Base-by-base conservation (phyloP, 1,284 basidiomycete species). In the Acaromyces ingoldii region DNA sequence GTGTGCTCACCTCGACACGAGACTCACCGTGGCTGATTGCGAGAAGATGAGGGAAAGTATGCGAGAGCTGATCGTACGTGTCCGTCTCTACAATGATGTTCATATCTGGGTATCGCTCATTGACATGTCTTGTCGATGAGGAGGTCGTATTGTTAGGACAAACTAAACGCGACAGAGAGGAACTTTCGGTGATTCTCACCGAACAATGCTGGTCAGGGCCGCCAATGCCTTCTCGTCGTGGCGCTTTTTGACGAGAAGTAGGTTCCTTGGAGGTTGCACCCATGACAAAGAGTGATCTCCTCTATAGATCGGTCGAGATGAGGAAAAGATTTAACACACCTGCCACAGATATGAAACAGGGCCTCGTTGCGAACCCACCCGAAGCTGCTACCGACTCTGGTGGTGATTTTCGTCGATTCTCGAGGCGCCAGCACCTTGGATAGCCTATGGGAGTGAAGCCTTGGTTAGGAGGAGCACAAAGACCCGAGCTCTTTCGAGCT, bases 1-100 rank as follows among this genome's bases (percentile, higher is more conserved):
- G n/a, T n/a, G n/a, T n/a, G n/a, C n/a, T n/a, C n/a, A n/a, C n/a
- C n/a, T n/a, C n/a, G n/a, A n/a, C n/a, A n/a, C n/a, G n/a, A n/a
- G n/a, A 33, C 31, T 29, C 19, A 41, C 42, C 25, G 0, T 26
- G 21, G 30, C 24, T 31, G 28, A 53, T 39, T 4, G 43, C 30
- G 1, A 57, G 29, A 6, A 61, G 44, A 7, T 38, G 11, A 3
- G 45, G 45, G 33, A 82, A 82, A 3, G 81, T 82, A 51, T 82
- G 79, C 6, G 85, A 84, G 38, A 85, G 84, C 67, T 87, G 84
- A 13, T 81, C 57, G 28, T 74, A 62, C 81, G 67, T 63, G 7
- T 63, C 79, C 57, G 85, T 81, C 76, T 90, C 89, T 63, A 88
- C 83, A 63, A 86, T 88, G 10, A 89, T 81, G 51, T 82, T 81